Evolutionary conservation across 768 basidiomycete species (phyloP), one percentile per base, ranked within the genome.

Genomic region (Lactifluus hygrophoroides): DNA sequence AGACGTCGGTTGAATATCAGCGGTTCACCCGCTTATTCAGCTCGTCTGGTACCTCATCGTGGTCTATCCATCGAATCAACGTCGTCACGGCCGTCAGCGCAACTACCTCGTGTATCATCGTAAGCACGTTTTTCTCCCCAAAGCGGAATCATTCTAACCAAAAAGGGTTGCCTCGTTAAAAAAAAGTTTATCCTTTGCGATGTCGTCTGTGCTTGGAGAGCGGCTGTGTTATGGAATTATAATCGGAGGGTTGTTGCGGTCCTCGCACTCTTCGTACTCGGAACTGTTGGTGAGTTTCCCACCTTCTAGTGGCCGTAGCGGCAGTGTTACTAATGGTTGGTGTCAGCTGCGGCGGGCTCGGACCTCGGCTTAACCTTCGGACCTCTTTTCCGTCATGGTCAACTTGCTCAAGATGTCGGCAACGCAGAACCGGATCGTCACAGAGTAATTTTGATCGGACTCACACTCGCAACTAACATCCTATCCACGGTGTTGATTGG

Each of bases 161-260:
- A n/a, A n/a, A n/a, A n/a, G n/a, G n/a, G n/a, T n/a, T n/a, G n/a
- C n/a, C n/a, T n/a, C n/a, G n/a, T n/a, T n/a, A n/a, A n/a, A n/a
- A n/a, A n/a, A n/a, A 35, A 59, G 59, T 60, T 51, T 48, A 25
- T 60, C 3, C 23, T 60, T 21, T 40, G 43, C 14, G 28, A 51
- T 13, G n/a, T 38, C 3, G 54, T 60, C 21, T 51, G 43, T 21
- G 59, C 59, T 6, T 60, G 59, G 59, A 60, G 59, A 42, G 59
- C 59, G 16, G 53, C 54, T 0, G 54, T 56, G 21, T 2, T 60
- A 27, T 60, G 59, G 59, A 60, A 60, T 17, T 56, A 60, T 10
- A 49, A 60, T 40, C 42, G 54, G 35, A 55, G 54, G 8, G 30
- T 60, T 16, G 23, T 56, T 8, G 35, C 54, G 6, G 17, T 27